These are phyloP conservation scores for Fusarium circinatum DNA, from an alignment of 2,329 filamentous ascomycete genomes.

Conservation along the genomic window DNA sequence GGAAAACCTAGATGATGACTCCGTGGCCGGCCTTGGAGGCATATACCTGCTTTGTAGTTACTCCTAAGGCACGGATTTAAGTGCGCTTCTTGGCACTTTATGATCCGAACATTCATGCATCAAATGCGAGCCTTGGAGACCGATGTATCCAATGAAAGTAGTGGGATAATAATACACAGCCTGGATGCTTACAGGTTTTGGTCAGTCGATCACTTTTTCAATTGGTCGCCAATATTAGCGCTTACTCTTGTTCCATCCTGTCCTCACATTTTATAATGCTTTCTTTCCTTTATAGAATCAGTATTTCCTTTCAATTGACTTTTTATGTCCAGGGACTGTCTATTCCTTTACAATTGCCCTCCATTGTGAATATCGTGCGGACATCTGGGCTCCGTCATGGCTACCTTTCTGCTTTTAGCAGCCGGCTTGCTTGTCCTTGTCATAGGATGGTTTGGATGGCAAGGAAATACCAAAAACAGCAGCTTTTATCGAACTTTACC, in stretches of 20 bases:
- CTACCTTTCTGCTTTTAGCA: neutral
- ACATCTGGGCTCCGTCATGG: neutral
- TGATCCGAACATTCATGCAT: neutral
- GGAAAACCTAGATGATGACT: no score
- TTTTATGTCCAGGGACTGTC: neutral
- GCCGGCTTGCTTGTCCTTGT: neutral
- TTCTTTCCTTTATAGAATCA: neutral
- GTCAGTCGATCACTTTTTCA: neutral
- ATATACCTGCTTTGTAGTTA: neutral
- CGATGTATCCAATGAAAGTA: neutral
- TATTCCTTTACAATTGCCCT: fast-evolving
- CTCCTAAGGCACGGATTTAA: neutral
- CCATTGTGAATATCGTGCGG: neutral
- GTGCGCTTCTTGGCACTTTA: no score
- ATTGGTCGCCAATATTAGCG: neutral
- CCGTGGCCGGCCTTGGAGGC: no score
- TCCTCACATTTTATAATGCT: neutral
- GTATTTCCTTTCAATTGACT: neutral
- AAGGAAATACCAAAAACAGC: neutral
- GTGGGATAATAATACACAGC: neutral
- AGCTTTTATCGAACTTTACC: neutral
- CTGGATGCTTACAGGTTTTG: neutral
- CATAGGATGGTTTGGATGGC: neutral
- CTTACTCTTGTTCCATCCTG: neutral
- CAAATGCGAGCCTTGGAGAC: neutral